These are phyloP conservation scores for Parathielavia hyrcaniae DNA, from an alignment of 495 filamentous ascomycete genomes.

Conservation along the genomic window DNA sequence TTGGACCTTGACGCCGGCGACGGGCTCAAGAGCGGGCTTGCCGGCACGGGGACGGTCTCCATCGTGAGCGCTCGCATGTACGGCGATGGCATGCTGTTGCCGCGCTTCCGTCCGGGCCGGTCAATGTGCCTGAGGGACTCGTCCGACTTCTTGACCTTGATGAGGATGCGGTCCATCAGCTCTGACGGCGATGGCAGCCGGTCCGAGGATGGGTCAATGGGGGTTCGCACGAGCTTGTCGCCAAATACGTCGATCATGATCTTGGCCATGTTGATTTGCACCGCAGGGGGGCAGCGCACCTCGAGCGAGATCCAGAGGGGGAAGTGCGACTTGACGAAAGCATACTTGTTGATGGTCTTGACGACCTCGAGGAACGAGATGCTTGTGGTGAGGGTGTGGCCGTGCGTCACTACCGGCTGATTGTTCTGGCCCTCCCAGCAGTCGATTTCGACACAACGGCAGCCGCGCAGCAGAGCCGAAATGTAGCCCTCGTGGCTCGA, in stretches of 20 bases:
- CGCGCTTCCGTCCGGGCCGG: slow-evolving; percentile 52
- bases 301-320: slow-evolving; percentile 92
- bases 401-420: slow-evolving; percentile 82
- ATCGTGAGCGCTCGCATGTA: slow-evolving; percentile 52
- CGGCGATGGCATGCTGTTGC: slow-evolving; percentile 75
- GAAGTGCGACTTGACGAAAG: slow-evolving; percentile 72
- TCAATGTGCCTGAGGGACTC: slow-evolving; percentile 35
- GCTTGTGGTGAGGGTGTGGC: slow-evolving; percentile 77
- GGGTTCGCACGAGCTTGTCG: slow-evolving; percentile 67
- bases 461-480: slow-evolving; percentile 76
- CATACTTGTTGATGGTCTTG: slow-evolving; percentile 86
- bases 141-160: slow-evolving; percentile 79
- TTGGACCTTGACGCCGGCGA: slow-evolving; percentile 33
- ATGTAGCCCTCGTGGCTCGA: slow-evolving; percentile 95
- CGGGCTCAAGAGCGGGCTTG: slow-evolving; percentile 49
- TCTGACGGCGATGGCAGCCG: slow-evolving; percentile 79
- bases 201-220: slow-evolving; percentile 57
- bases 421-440: slow-evolving; percentile 92
- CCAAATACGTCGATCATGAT: slow-evolving; percentile 82
- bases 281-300: slow-evolving; percentile 79
- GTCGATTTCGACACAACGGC: slow-evolving; percentile 93
- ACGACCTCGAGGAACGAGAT: slow-evolving; percentile 86
- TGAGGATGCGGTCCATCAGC: slow-evolving; percentile 71
- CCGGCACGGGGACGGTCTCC: slow-evolving; percentile 50
- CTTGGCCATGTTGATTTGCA: slow-evolving; percentile 82